phyloP scores from a whole-genome alignment of 176 grass and related monocot species.

The Otatea glauca region DNA sequence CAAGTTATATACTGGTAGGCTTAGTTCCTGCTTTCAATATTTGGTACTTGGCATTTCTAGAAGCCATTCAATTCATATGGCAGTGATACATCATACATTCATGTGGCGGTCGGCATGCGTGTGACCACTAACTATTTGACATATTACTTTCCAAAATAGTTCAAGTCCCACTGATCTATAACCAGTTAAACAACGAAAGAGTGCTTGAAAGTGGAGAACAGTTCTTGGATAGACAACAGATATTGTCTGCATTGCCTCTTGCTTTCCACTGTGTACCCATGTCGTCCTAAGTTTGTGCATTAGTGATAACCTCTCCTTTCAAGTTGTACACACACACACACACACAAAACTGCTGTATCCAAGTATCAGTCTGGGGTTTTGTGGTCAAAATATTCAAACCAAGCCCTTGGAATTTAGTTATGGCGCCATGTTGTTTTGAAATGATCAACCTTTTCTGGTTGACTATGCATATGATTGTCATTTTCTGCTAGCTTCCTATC shows the following conservation, averaged over 20 bases:
- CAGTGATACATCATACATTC: neutral
- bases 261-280: neutral
- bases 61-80: slow-evolving; percentile 10
- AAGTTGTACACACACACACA: neutral
- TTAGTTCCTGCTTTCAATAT: slow-evolving; percentile 31
- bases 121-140: neutral
- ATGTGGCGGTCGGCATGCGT: neutral
- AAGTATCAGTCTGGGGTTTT: neutral
- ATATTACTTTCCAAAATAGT: neutral
- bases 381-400: neutral
- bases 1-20: slow-evolving; percentile 87
- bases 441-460: slow-evolving; percentile 11
- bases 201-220: neutral
- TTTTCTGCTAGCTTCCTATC: neutral
- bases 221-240: neutral
- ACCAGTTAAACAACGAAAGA: neutral
- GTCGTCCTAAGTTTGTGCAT: neutral
- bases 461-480: slow-evolving; percentile 4
- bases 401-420: neutral
- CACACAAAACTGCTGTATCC: neutral
- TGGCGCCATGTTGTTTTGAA: neutral
- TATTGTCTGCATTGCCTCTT: neutral
- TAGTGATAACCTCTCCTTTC: neutral
- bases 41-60: neutral
- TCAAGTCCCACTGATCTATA: neutral